Evolutionary conservation across 805 yeast species (phyloP).

Genomic region (Pichia manshurica): DNA sequence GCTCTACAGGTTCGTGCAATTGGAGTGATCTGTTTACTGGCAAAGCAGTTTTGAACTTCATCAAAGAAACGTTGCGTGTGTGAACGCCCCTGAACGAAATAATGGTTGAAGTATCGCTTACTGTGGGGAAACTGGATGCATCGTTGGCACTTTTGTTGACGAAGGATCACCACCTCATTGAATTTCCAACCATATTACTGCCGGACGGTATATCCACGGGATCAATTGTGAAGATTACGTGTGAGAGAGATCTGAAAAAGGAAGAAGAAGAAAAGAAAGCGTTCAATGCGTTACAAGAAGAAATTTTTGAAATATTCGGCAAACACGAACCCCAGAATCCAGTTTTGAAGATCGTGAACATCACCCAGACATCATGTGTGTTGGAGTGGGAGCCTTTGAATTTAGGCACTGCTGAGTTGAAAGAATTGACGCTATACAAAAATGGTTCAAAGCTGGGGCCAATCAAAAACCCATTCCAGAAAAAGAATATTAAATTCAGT

Average conservation of each 20-base stretch:
- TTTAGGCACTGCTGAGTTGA: constrained; percentile 75
- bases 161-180: constrained; percentile 84
- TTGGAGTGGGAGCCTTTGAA: constrained; percentile 89
- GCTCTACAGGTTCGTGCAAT: too few relatives aligned
- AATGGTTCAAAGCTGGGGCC: constrained; percentile 68
- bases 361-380: constrained; percentile 92
- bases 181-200: constrained; percentile 88
- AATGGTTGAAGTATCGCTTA: constrained; percentile 86
- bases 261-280: constrained; percentile 54
- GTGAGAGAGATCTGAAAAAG: constrained; percentile 67
- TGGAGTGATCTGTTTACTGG: too few relatives aligned
- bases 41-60: too few relatives aligned
- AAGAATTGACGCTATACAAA: constrained; percentile 70
- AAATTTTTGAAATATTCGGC: constrained; percentile 69
- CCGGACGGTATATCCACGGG: constrained; percentile 93
- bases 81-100: background rate
- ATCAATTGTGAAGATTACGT: constrained; percentile 77
- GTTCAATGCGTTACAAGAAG: constrained; percentile 66
- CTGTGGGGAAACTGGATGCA: constrained; percentile 95
- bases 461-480: constrained; percentile 76
- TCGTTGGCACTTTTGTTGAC: constrained; percentile 88
- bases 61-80: too few relatives aligned
- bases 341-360: constrained; percentile 59
- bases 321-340: constrained; percentile 67
- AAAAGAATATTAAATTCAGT: constrained; percentile 78